A percentile compares a stretch with the other conserved stretches of the same genome.
Conservation (phyloP, 345 rosid species). For the Mangifera indica region DNA sequence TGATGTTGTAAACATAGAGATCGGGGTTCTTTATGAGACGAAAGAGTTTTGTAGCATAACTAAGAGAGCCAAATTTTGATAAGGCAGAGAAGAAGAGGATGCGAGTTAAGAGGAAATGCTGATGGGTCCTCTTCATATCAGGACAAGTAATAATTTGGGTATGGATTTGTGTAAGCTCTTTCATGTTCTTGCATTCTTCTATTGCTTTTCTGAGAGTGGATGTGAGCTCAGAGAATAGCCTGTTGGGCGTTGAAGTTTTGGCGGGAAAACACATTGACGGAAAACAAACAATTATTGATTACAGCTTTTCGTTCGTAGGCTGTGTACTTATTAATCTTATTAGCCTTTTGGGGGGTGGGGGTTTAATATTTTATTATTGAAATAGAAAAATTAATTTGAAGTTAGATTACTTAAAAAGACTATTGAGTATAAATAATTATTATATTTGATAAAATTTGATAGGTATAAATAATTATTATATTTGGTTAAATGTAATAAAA, state of each 20-base stretch:
- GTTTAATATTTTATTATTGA: too few species aligned
- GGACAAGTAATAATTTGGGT: slow-evolving; percentile 39
- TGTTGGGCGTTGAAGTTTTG: slow-evolving; percentile 10
- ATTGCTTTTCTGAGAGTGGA: slow-evolving; percentile 12
- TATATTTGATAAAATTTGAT: too few species aligned
- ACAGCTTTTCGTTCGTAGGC: too few species aligned
- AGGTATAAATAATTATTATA: too few species aligned
- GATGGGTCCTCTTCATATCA: slow-evolving; percentile 18
- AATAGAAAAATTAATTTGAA: too few species aligned
- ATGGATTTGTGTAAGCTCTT: slow-evolving; percentile 48
- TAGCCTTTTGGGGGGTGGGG: too few species aligned
- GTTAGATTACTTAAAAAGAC: too few species aligned
- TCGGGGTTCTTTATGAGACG: slow-evolving; percentile 29
- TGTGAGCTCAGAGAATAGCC: too few species aligned
- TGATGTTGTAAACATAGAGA: slow-evolving; percentile 43
- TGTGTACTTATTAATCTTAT: too few species aligned
- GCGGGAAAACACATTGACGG: not conserved
- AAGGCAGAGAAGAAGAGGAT: slow-evolving; percentile 48
- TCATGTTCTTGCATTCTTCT: slow-evolving; percentile 35
- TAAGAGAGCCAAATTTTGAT: slow-evolving; percentile 40
- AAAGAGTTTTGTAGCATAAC: slow-evolving; percentile 41
- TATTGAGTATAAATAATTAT: too few species aligned
- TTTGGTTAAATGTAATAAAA: too few species aligned
- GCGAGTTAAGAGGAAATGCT: slow-evolving; percentile 37
- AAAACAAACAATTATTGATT: not conserved